Base-by-base conservation (phyloP, 1,284 basidiomycete genomes). In the Boletellus sp. region DNA sequence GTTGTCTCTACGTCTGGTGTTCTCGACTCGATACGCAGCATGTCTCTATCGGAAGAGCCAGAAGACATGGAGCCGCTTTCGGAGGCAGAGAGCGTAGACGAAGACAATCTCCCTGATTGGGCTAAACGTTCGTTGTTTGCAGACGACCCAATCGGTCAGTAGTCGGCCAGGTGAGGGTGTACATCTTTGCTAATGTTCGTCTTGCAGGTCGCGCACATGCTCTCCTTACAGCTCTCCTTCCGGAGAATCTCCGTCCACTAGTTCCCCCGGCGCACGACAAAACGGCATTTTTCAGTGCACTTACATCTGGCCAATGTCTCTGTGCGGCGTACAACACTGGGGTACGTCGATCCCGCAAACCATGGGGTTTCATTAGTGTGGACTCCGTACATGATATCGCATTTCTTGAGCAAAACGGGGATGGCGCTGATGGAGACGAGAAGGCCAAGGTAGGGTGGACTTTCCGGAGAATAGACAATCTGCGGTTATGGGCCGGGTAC, bases 351-450 rank as follows among this genome's bases (percentile, higher is more conserved):
- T 93, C 90, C 10, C 81, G 82, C 46, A 83, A 87, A 58, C 89
- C 90, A 2, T 95, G 92, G 91, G 93, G 92, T 0, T 94, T 87
- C 67, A 88, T 95, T 50, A 86, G 79, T 50, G 72, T 78, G 30
- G 81, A 86, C 52, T 80, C 83, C 4, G 84, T 95, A 19, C 92
- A 95, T 62, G 87, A 91, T 60, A 83, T 93, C 40, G 69, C 83
- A 19, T 73, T 78, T 2, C 75, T 91, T 33, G 83, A 89, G 61
- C 71, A 69, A 46, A 72, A 61, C 10, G 66, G 62, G 12, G 67
- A 68, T 32, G 68, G 60, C n/a, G 68, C 69, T 30, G 71, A 70
- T 49, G 67, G 66, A 15, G 77, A 71, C 41, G 58, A 67, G 24
- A 63, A 58, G 28, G 46, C 47, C 5, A 71, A 73, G 66, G 78